Base-by-base conservation (phyloP, 2,329 filamentous ascomycete genomes). In the Hypomyces rosellus region DNA sequence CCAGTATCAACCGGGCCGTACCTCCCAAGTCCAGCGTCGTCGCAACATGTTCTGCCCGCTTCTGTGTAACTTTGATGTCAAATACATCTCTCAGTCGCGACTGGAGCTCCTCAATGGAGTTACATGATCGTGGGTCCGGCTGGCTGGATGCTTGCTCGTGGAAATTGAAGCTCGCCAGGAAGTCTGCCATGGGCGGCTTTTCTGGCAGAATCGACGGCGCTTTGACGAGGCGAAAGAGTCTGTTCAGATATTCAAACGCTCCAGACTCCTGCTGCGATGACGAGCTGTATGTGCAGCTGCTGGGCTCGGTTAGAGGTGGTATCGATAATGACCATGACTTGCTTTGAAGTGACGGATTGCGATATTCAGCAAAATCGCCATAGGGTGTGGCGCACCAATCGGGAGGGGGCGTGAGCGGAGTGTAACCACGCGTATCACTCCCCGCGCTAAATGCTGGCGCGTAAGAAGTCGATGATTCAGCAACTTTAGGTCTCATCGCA, bases 1-100 rank as follows among this genome's bases (percentile, higher is more conserved):
- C 69, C 44, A 80, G 54, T 8, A 69, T 57, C 48, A 82, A 74
- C 30, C 70, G 63, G 4, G 71, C 67, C 7, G 70, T 67, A 1
- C 71, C 63, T 1, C 70, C 67, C 25, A 83, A 60, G 54, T 78
- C 73, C 46, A 79, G 68, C 2, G 66, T 74, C 15, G 67, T 61
- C 7, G 72, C 68, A 11, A 78, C 63, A 55, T 78, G 76, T 48
- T 80, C 70, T 38, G 75, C 77, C 44, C 73, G 74, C 16, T 68
- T 75, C 11, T 70, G 66, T 4, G 73, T 72, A 15, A 69, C 67
- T 53, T 74, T 78, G 15, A 64, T 60, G 5, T 65, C 60, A 42
- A 80, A 61, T 1, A 70, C 53, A 7, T 61, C 58, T 36, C 67
- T 67, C 20, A 83, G 63, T n/a, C 71, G 70, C 18, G 57, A 56